Evolutionary conservation across 768 basidiomycete species (phyloP).

Genomic region (Boletus vermiculosoides): DNA sequence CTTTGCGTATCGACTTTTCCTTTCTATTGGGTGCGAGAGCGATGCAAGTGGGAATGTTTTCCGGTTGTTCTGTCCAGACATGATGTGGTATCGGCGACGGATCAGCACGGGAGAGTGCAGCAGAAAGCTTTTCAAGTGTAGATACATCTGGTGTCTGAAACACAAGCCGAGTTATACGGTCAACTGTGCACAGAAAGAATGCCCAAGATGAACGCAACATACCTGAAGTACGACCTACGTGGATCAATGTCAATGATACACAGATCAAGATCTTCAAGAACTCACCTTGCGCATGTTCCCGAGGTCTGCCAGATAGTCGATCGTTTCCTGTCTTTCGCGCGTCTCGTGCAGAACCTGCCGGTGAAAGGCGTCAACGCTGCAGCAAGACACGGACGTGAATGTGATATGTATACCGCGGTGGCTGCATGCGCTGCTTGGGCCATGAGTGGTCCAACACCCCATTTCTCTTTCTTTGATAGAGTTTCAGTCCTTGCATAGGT

Average conservation of each 20-base stretch:
- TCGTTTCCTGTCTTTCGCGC: slow-evolving; percentile 37
- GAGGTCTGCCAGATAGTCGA: slow-evolving; percentile 38
- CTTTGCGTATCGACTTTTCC: slow-evolving; percentile 36
- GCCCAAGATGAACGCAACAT: not conserved
- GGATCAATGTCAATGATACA: not conserved
- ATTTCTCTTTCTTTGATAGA: slow-evolving; percentile 36
- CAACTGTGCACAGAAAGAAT: not conserved
- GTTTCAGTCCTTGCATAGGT: not conserved
- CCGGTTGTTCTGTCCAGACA: slow-evolving; percentile 43
- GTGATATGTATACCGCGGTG: slow-evolving; percentile 32
- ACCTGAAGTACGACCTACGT: slow-evolving; percentile 44
- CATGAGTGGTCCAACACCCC: slow-evolving; percentile 46
- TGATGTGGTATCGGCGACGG: slow-evolving; percentile 34
- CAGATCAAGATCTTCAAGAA: not conserved
- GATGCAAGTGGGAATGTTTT: slow-evolving; percentile 41
- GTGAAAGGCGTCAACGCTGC: not conserved
- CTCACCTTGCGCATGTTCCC: slow-evolving; percentile 43
- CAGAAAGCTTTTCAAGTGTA: slow-evolving; percentile 34
- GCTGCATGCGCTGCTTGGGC: slow-evolving; percentile 45
- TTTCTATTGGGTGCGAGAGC: slow-evolving; percentile 43
- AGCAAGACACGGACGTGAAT: not conserved
- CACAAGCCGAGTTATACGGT: no score
- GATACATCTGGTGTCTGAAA: slow-evolving; percentile 34
- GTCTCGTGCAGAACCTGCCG: slow-evolving; percentile 41
- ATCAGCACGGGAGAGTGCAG: slow-evolving; percentile 21